Percentiles rank a stretch among this genome's conserved stretches.
Evolutionary conservation across 1,284 basidiomycete species (phyloP).

Genomic region (Ustilago xerochloae): DNA sequence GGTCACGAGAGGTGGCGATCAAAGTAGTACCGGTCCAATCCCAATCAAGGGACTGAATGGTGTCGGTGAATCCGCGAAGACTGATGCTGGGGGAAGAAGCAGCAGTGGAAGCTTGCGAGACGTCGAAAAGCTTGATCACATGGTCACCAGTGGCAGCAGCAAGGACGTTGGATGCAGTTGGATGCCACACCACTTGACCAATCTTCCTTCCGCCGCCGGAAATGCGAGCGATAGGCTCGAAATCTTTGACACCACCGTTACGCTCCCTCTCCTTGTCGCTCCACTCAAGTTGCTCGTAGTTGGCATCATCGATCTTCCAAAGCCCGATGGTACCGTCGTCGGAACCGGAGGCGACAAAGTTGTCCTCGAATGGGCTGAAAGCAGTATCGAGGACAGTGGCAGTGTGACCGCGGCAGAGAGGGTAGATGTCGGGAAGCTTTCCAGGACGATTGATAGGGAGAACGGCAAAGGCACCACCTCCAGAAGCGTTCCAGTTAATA

Average conservation of each 20-base stretch:
- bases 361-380: conserved; percentile 94
- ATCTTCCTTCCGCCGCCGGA: conserved; percentile 77
- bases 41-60: conserved; percentile 87
- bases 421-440: conserved; percentile 89
- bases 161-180: conserved; percentile 86
- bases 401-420: conserved; percentile 85
- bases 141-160: conserved; percentile 89
- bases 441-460: conserved; percentile 75
- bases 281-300: conserved; percentile 65
- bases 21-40: conserved; percentile 81
- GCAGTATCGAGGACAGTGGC: conserved; percentile 93
- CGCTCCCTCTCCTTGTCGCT: conserved; percentile 59
- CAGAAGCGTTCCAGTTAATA: conserved; percentile 92
- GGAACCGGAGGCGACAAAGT: conserved; percentile 85
- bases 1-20: conserved; percentile 82
- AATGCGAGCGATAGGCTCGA: conserved; percentile 76
- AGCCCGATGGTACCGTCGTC: conserved; percentile 94
- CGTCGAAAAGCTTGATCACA: conserved; percentile 89
- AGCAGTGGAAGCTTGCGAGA: conserved; percentile 65
- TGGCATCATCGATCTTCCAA: conserved; percentile 86
- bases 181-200: conserved; percentile 94
- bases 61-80: conserved; percentile 83
- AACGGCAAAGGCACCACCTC: conserved; percentile 94
- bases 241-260: conserved; percentile 75
- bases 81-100: conserved; percentile 70